These are phyloP conservation scores for Mercurialis annua DNA, from an alignment of 345 rosid species.

Conservation along the genomic window DNA sequence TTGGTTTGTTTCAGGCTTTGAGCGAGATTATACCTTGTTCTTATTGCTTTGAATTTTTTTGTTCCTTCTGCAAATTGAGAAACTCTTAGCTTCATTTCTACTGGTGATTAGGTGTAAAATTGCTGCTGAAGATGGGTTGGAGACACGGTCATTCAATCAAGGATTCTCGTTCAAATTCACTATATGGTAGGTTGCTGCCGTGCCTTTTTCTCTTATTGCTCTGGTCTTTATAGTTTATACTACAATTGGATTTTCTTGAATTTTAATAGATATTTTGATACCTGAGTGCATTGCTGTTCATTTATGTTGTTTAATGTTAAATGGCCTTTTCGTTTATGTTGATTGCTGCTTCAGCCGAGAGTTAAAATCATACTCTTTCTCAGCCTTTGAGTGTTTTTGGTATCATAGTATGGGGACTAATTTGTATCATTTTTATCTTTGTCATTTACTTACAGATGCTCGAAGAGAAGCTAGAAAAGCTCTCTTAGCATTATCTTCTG, in stretches of 20 bases:
- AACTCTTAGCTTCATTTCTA: slow-evolving; percentile 19
- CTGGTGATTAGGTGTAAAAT: slow-evolving; percentile 60
- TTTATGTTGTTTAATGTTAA: not conserved
- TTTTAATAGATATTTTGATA: too few relatives aligned
- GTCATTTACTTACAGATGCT: slow-evolving; percentile 50
- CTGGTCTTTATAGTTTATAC: slow-evolving; percentile 1
- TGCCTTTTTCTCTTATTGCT: not conserved
- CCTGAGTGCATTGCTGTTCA: too few relatives aligned
- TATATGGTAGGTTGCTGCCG: slow-evolving; percentile 39
- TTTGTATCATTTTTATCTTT: not conserved
- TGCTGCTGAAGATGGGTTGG: slow-evolving; percentile 96
- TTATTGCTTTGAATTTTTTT: not conserved
- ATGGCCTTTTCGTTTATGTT: too few relatives aligned
- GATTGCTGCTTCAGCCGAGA: not conserved
- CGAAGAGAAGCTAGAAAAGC: slow-evolving; percentile 98
- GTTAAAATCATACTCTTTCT: not conserved
- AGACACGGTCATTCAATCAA: slow-evolving; percentile 78
- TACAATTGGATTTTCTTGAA: not conserved
- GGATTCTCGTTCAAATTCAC: slow-evolving; percentile 56
- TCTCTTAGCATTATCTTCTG: slow-evolving; percentile 74
- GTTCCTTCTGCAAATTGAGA: slow-evolving; percentile 5
- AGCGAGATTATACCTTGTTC: not conserved
- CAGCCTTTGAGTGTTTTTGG: not conserved
- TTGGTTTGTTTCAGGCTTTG: slow-evolving; percentile 53
- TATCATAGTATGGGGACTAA: not conserved